Percentiles rank a stretch among this genome's conserved stretches.
phyloP scores from a whole-genome alignment of 148 eudicot genomes.

The Fallopia convolvulus region DNA sequence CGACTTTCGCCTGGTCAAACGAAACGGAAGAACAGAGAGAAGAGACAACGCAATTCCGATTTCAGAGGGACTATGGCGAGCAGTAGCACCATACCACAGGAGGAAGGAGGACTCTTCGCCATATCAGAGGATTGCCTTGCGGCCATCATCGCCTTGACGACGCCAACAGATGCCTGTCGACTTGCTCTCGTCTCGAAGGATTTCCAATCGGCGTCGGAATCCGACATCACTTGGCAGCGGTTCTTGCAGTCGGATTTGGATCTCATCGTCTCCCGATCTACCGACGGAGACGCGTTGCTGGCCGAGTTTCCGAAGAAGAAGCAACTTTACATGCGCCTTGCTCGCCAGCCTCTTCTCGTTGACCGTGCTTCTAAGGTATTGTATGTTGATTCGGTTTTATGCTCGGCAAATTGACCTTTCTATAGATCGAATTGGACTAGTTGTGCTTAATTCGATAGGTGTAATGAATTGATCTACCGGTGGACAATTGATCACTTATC shows the following conservation, averaged over 20 bases:
- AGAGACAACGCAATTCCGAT: too few species aligned
- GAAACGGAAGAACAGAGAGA: too few species aligned
- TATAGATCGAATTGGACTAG: too few species aligned
- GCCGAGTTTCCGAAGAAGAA: conserved; percentile 26
- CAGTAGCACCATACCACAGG: background rate
- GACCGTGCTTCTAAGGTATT: conserved; percentile 46
- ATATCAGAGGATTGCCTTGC: conserved; percentile 44
- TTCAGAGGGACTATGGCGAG: too few species aligned
- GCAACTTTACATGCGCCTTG: conserved; percentile 37
- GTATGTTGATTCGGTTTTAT: background rate
- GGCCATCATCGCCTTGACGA: conserved; percentile 22
- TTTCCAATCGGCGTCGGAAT: conserved; percentile 41
- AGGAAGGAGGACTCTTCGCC: background rate
- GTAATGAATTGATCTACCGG: too few species aligned
- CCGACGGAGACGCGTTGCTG: background rate
- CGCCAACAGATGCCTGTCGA: conserved; percentile 33
- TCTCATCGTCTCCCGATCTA: conserved; percentile 26
- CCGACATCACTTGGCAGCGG: conserved; percentile 35
- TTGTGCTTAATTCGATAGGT: too few species aligned
- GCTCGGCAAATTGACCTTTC: too few species aligned
- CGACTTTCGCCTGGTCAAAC: too few species aligned
- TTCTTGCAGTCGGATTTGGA: conserved; percentile 42
- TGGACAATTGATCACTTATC: too few species aligned
- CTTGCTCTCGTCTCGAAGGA: conserved; percentile 22
- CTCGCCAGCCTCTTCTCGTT: conserved; percentile 33